Evolutionary conservation across 1,139 yeast species (phyloP), one percentile per base, ranked within the genome.

Genomic region (Saccharomyces pastorianus): DNA sequence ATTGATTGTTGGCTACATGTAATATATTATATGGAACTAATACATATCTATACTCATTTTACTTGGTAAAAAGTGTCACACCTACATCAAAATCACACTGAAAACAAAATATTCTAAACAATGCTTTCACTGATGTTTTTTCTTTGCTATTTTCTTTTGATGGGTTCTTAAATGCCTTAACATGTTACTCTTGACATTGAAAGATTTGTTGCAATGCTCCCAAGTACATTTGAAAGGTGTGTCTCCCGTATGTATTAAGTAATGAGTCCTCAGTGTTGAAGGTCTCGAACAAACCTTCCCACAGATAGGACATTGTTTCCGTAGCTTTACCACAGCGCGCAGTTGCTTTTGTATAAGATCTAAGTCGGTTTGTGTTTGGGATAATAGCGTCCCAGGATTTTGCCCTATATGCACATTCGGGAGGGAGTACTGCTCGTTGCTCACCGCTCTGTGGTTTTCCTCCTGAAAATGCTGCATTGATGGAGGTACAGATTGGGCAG

Each of bases 171-270:
- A 77, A 68, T 89, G 96, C 60, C 96, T 75, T 9, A 88, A 78
- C 83, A 89, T 80, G 68, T 89, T 89, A 50, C 90, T 83, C 60
- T 88, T 82, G 25, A 89, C 96, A 44, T 84, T 79, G 68, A 89
- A 89, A n/a, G 78, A 65, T 59, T 86, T 81, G 1, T 84, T 85
- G 68, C 96, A 89, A 32, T 79, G 79, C 0, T 73, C 74, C 81
- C 85, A 83, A n/a, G 80, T 78, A 68, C 96, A 89, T 59, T 73
- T 75, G 71, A 81, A 88, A 20, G 95, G 89, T 66, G 87, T 88
- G 65, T 87, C 96, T 3, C 96, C 96, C 0, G 96, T 88, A 69
- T 89, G 96, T 8, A 90, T 84, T 66, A 87, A 83, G 69, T 81
- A 78, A 71, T 89, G 96, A 2, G 95, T 88, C 66, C 83, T 86